Evolutionary conservation across 2,329 filamentous ascomycete species (phyloP).

Genomic region (Penicillium rolfsii): DNA sequence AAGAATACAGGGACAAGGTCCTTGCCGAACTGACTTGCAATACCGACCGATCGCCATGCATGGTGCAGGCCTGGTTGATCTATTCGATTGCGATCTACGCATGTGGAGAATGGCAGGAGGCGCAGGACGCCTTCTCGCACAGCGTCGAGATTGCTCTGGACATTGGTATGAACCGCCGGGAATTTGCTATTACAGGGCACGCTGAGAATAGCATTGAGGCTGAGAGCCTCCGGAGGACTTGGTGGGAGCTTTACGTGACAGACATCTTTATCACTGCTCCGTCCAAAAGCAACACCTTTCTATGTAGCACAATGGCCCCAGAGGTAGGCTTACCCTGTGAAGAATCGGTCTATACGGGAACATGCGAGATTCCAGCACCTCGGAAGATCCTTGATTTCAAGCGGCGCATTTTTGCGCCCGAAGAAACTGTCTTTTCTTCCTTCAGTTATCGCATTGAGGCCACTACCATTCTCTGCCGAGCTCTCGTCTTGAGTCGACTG

Average conservation of each 20-base stretch:
- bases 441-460: slow-evolving; percentile 83
- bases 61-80: slow-evolving; percentile 44
- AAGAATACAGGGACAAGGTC: slow-evolving; percentile 34
- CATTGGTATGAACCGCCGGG: slow-evolving; percentile 71
- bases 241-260: slow-evolving; percentile 79
- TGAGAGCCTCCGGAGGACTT: slow-evolving; percentile 82
- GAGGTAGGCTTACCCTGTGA: slow-evolving; percentile 78
- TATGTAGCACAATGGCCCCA: slow-evolving; percentile 68
- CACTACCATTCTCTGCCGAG: slow-evolving; percentile 72
- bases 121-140: slow-evolving; percentile 55
- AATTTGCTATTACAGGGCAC: slow-evolving; percentile 53
- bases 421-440: slow-evolving; percentile 74
- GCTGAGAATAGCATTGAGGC: slow-evolving; percentile 65
- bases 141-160: slow-evolving; percentile 72
- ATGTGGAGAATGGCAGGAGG: slow-evolving; percentile 39
- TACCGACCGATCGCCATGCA: slow-evolving; percentile 35
- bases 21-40: slow-evolving; percentile 29
- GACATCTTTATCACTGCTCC: slow-evolving; percentile 82
- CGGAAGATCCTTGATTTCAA: slow-evolving; percentile 60
- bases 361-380: slow-evolving; percentile 61
- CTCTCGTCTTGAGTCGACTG: slow-evolving; percentile 57
- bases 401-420: slow-evolving; percentile 66
- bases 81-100: slow-evolving; percentile 43
- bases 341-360: slow-evolving; percentile 59
- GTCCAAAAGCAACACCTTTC: slow-evolving; percentile 51